Evolutionary conservation across 2,329 filamentous ascomycete genomes (phyloP), one percentile per base, ranked within the genome.

Genomic region (Macrophomina pseudophaseolina): DNA sequence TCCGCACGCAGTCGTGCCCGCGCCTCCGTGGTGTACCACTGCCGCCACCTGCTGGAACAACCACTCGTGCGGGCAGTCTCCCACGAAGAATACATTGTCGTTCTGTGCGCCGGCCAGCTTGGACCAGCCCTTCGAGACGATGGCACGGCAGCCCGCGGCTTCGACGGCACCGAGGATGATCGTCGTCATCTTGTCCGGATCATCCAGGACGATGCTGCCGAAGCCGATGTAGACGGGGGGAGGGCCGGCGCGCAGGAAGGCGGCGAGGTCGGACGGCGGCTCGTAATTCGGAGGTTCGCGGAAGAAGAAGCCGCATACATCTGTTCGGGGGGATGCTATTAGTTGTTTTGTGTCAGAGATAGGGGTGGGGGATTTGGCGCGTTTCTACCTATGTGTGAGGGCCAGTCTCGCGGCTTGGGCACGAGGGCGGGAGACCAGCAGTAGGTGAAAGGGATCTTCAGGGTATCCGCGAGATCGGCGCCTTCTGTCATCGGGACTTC

Each of bases 21-120:
- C 86, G 7, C 86, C 86, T 18, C 86, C 86, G 63, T 88, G 86
- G 68, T 88, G 86, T 0, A 88, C 80, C 0, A 88, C 86, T n/a
- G 80, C 81, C 0, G 82, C 79, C 1, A 88, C 85, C 16, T 81
- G 79, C 67, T 85, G 80, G 69, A 88, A 88, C 0, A 88, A 77
- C 86, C 86, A 88, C 67, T 87, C 83, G 64, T 87, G 85, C 1
- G 85, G 86, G 46, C 70, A 73, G 67, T 87, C 84, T 3, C 80
- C 85, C 4, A 88, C 74, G 69, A 83, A 84, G 67, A 83, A 83
- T 11, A 87, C 76, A 44, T 79, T 76, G 53, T 69, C 76, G 44
- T 79, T 75, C 51, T 69, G 71, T 11, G 71, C 52, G 48, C 74
- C 75, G 12, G 78, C 79, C 2, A 82, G 71, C 51, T 79, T 72